These are phyloP conservation scores for Didymosphaeria variabile DNA, from an alignment of 2,329 filamentous ascomycete species.

Conservation along the genomic window DNA sequence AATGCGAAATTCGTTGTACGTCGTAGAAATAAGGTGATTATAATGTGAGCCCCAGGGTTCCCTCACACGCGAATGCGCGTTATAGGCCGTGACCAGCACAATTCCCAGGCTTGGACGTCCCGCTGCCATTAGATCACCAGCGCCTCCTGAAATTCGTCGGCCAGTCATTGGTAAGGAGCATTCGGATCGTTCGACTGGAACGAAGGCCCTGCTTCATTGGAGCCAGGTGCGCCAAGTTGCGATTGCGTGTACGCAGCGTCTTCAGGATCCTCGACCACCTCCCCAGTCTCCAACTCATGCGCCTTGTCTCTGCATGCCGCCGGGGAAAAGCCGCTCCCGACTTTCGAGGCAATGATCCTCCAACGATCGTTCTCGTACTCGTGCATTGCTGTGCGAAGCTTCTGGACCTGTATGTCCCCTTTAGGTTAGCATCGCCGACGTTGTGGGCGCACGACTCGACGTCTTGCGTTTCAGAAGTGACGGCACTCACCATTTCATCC, in stretches of 20 bases:
- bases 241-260: constrained; percentile 43
- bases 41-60: constrained; percentile 32
- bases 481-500: constrained; percentile 80
- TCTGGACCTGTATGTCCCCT: constrained; percentile 69
- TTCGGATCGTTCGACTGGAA: constrained; percentile 39
- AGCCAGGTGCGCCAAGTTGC: constrained; percentile 38
- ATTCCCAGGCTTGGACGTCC: constrained; percentile 22
- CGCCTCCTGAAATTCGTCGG: constrained; percentile 42
- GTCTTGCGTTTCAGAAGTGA: constrained; percentile 43
- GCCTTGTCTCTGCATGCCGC: constrained; percentile 86
- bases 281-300: constrained; percentile 62
- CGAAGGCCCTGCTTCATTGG: constrained; percentile 34
- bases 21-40: constrained; percentile 43
- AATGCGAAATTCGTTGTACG: constrained; percentile 41
- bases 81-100: constrained; percentile 45
- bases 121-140: constrained; percentile 22
- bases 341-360: constrained; percentile 89
- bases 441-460: constrained; percentile 42
- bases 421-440: constrained; percentile 45
- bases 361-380: constrained; percentile 93
- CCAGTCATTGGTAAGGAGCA: constrained; percentile 47
- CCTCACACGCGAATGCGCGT: constrained; percentile 23
- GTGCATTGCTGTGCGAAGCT: constrained; percentile 77
- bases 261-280: constrained; percentile 36
- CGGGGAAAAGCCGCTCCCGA: constrained; percentile 88